A percentile compares a stretch with the other conserved stretches of the same genome.
phyloP scores from a whole-genome alignment of 192 early-diverging fungal species.

The Podila epicladia region DNA sequence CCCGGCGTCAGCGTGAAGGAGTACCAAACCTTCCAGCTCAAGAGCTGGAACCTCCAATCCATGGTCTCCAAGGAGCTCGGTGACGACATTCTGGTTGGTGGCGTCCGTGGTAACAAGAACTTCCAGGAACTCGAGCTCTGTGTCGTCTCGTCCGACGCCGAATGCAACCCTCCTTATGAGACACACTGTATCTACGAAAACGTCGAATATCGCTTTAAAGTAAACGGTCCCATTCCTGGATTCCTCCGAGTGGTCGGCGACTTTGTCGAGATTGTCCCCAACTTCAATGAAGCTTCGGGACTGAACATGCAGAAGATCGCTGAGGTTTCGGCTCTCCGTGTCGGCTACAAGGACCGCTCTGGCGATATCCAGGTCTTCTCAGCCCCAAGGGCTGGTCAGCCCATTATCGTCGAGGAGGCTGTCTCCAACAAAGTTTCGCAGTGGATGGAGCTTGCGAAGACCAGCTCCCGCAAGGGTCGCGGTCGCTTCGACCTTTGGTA shows the following conservation, averaged over 20 bases:
- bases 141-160: constrained; percentile 10
- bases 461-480: neutral
- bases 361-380: constrained; percentile 1
- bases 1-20: neutral
- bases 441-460: neutral
- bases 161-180: constrained; percentile 9
- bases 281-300: neutral
- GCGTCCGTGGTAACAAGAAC: neutral
- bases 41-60: neutral
- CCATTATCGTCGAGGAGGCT: constrained; percentile 5
- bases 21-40: constrained; percentile 15
- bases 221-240: neutral
- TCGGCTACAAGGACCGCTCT: constrained; percentile 1
- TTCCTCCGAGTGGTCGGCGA: constrained; percentile 2
- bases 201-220: constrained; percentile 19
- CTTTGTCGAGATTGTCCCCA: neutral
- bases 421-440: neutral
- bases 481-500: constrained; percentile 10
- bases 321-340: neutral
- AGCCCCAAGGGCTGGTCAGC: constrained; percentile 1
- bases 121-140: constrained; percentile 11
- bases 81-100: constrained; percentile 6
- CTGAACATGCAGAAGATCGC: constrained; percentile 2
- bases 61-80: neutral
- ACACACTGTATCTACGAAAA: constrained; percentile 24